Base-by-base conservation (phyloP, 1,284 basidiomycete genomes). In the Cutaneotrichosporon dermatis region DNA sequence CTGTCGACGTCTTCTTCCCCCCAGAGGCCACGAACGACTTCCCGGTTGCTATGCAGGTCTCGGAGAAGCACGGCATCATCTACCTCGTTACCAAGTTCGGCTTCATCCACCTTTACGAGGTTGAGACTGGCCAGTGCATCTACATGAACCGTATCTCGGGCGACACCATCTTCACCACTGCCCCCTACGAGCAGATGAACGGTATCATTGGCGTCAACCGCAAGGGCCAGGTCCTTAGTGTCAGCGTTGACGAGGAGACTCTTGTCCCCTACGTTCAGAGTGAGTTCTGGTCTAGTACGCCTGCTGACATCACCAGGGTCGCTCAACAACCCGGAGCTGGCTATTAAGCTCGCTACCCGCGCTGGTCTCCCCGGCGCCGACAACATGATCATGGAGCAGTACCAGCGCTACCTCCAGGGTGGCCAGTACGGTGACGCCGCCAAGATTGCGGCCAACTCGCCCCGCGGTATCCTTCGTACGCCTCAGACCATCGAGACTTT, bases 101-200 rank as follows among this genome's bases (percentile, higher is more conserved):
- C 54, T 99, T 99, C 81, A 98, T 99, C 73, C 96, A 99, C 80
- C 85, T 99, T 13, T 99, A 99, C 80, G 96, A 99, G 79, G 85
- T 99, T 67, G 96, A 99, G 79, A 87, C 90, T n/a, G 96, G 95
- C 61, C 89, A 92, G 55, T 99, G 96, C 82, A 88, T 99, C 69
- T 99, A 99, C 84, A 99, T 99, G 96, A 99, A 99, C 84, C 90
- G 96, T 66, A 99, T 99, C 77, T 96, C 92, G 53, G 95, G 96
- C 49, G 96, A 99, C 81, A 99, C 96, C 51, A 98, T 99, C 78
- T 99, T 99, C 79, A 94, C 97, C 54, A 98, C 96, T 6, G 91
- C 94, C 15, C 93, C 97, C 73, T 92, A 98, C 77, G 94, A 97
- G 79, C 85, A 87, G 35, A 88, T 88, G 11, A 86, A 92, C 75